phyloP scores from a whole-genome alignment of 768 basidiomycete genomes.

The Boletus sp. region DNA sequence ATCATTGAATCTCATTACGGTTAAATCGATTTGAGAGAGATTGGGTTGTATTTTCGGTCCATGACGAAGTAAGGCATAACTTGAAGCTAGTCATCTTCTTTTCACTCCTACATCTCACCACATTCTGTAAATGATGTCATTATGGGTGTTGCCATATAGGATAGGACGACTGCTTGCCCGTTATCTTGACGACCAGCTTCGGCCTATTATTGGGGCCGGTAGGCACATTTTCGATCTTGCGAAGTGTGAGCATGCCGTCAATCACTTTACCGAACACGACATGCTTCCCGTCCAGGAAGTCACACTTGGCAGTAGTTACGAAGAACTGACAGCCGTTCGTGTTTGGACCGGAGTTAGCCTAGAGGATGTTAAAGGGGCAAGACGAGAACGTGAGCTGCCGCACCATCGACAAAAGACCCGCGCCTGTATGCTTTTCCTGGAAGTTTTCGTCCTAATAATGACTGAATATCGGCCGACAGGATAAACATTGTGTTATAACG shows the following conservation, averaged over 20 bases:
- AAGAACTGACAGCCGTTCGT: slow-evolving; percentile 99
- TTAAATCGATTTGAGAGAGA: neutral
- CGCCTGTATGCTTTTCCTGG: slow-evolving; percentile 78
- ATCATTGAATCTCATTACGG: neutral
- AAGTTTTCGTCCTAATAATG: slow-evolving; percentile 87
- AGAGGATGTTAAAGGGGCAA: slow-evolving; percentile 4
- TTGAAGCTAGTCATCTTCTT: neutral
- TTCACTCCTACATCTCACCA: slow-evolving; percentile 50
- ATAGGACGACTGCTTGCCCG: slow-evolving; percentile 49
- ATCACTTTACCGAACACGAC: slow-evolving; percentile 90
- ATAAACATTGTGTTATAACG: slow-evolving; percentile 16
- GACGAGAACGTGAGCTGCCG: slow-evolving; percentile 5
- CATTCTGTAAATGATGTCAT: slow-evolving; percentile 40
- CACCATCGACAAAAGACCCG: slow-evolving; percentile 92
- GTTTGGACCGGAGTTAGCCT: slow-evolving; percentile 95
- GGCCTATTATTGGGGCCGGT: slow-evolving; percentile 90
- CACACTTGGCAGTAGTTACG: slow-evolving; percentile 92
- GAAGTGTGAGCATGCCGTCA: slow-evolving; percentile 91
- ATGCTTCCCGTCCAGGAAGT: slow-evolving; percentile 94
- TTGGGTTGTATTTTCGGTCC: neutral
- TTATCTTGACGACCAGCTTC: slow-evolving; percentile 84
- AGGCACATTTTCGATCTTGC: slow-evolving; percentile 95
- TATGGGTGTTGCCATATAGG: neutral
- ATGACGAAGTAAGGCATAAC: neutral
- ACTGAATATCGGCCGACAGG: neutral